Conservation (phyloP, 2,329 filamentous ascomycete species). For the Penicillium palitans region DNA sequence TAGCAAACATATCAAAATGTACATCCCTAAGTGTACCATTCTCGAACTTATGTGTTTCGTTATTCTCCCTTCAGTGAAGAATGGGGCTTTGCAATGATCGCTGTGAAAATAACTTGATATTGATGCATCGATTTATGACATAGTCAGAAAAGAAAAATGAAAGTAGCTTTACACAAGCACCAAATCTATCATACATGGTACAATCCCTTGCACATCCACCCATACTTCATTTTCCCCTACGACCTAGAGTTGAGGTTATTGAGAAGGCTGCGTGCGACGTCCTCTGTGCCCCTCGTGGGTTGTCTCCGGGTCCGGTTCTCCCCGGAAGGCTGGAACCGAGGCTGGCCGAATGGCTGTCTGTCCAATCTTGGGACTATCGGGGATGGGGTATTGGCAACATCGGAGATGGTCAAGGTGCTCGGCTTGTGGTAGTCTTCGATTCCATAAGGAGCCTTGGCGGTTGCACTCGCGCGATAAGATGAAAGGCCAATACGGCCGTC, state of each 20-base stretch:
- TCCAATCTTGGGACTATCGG: slow-evolving; percentile 36
- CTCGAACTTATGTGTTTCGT: background rate
- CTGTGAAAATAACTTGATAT: slow-evolving; percentile 13
- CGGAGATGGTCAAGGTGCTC: slow-evolving; percentile 28
- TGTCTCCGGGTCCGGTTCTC: slow-evolving; percentile 6
- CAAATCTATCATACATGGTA: slow-evolving; percentile 36
- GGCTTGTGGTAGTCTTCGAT: slow-evolving; percentile 39
- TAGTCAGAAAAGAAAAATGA: slow-evolving; percentile 25
- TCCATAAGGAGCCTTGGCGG: slow-evolving; percentile 38
- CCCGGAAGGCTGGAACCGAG: slow-evolving; percentile 18
- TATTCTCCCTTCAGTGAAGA: background rate
- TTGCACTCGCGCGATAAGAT: slow-evolving; percentile 35
- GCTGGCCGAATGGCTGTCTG: slow-evolving; percentile 17
- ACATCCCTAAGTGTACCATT: background rate
- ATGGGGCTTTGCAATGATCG: background rate
- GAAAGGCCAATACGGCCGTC: slow-evolving; percentile 46
- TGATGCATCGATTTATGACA: slow-evolving; percentile 28
- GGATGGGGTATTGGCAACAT: slow-evolving; percentile 26
- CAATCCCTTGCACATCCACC: slow-evolving; percentile 24
- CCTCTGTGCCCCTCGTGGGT: slow-evolving; percentile 26
- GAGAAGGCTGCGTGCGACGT: slow-evolving; percentile 36
- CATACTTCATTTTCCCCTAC: slow-evolving; percentile 5
- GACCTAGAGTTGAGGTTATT: slow-evolving; percentile 29
- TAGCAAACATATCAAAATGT: background rate
- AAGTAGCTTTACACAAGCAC: slow-evolving; percentile 32